phyloP scores from a whole-genome alignment of 805 yeast genomes.

The Barnettozyma wickerhamii region DNA sequence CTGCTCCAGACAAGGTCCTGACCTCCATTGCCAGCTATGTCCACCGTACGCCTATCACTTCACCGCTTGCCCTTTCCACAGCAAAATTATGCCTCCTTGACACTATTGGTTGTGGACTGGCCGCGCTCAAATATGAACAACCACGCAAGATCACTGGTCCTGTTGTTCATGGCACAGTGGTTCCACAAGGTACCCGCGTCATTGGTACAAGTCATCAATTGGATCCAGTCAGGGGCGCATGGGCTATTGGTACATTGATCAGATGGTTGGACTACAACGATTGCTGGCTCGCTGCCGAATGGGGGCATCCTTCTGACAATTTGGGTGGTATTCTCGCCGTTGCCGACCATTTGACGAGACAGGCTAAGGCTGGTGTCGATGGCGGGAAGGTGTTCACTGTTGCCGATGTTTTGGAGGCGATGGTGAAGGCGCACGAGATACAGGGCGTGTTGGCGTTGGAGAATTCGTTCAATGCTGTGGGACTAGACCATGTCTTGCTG shows the following conservation, averaged over 20 bases:
- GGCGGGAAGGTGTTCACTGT: constrained; percentile 42
- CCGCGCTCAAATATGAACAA: constrained; percentile 49
- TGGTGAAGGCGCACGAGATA: constrained; percentile 62
- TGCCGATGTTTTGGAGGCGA: constrained; percentile 47
- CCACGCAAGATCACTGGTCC: constrained; percentile 48
- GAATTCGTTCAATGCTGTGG: constrained; percentile 56
- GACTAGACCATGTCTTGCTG: constrained; percentile 54
- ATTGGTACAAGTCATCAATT: constrained; percentile 46
- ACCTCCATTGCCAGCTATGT: constrained; percentile 47
- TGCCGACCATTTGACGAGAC: constrained; percentile 50
- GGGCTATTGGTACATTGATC: constrained; percentile 51
- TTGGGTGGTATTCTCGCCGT: constrained; percentile 56
- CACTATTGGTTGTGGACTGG: constrained; percentile 57
- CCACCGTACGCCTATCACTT: constrained; percentile 40
- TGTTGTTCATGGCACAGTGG: constrained; percentile 51
- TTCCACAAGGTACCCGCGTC: constrained; percentile 52
- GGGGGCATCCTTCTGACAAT: constrained; percentile 67
- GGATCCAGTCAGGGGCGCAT: constrained; percentile 58
- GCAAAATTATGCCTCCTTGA: constrained; percentile 53
- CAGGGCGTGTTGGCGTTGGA: constrained; percentile 57
- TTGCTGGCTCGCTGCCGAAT: constrained; percentile 66
- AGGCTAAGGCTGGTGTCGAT: constrained; percentile 36
- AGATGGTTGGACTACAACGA: constrained; percentile 62
- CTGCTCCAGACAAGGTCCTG: constrained; percentile 45
- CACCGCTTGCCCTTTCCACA: constrained; percentile 46